phyloP scores from a whole-genome alignment of 2,329 filamentous ascomycete genomes.

The Botrytis fragariae region DNA sequence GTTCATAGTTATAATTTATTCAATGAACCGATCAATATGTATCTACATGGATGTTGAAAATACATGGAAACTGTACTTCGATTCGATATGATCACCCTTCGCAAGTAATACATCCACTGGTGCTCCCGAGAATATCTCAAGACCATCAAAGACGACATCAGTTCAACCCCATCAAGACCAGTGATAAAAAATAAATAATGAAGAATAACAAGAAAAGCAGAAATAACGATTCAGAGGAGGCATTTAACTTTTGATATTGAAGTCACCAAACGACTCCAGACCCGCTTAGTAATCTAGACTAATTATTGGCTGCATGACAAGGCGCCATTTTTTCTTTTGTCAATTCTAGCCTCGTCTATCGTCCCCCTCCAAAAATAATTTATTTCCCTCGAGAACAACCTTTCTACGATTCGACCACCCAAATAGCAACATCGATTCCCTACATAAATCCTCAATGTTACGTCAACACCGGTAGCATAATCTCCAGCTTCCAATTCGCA shows the following conservation, averaged over 20 bases:
- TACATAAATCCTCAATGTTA: conserved; percentile 27
- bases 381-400: conserved; percentile 7
- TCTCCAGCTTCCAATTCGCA: conserved; percentile 18
- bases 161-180: too few species aligned
- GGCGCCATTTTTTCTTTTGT: not conserved
- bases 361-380: conserved; percentile 20
- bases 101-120: not conserved
- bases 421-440: not conserved
- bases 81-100: not conserved
- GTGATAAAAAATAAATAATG: too few species aligned
- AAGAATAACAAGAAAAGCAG: not conserved
- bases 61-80: not conserved
- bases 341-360: conserved; percentile 18
- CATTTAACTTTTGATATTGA: not conserved
- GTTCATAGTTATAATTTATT: not conserved
- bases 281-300: conserved; percentile 6
- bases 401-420: not conserved
- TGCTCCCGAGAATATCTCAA: not conserved
- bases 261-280: not conserved
- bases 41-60: not conserved
- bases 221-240: not conserved
- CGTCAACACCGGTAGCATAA: conserved; percentile 26
- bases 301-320: not conserved
- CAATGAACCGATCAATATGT: not conserved
- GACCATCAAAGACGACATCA: not conserved